Evolutionary conservation across 805 yeast species (phyloP).

Genomic region (Yarrowia keelungensis): DNA sequence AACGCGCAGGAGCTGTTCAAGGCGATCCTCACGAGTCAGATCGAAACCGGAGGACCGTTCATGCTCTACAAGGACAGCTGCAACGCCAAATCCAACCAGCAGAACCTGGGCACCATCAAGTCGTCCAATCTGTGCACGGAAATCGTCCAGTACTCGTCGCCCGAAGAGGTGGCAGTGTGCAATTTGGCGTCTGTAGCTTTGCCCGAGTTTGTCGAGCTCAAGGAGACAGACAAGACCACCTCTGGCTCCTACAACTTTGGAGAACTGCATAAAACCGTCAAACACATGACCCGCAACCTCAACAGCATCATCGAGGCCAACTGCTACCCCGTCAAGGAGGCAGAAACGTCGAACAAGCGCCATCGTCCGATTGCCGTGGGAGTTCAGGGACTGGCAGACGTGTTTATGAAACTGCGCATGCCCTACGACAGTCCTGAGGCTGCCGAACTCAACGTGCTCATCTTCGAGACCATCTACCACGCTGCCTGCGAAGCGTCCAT

Average conservation of each 20-base stretch:
- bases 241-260: constrained; percentile 63
- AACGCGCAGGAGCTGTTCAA: constrained; percentile 89
- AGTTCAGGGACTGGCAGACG: constrained; percentile 93
- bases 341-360: constrained; percentile 70
- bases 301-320: constrained; percentile 83
- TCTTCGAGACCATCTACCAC: constrained; percentile 94
- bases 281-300: constrained; percentile 76
- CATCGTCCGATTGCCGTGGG: constrained; percentile 93
- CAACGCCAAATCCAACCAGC: constrained; percentile 82
- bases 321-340: constrained; percentile 76
- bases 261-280: constrained; percentile 72
- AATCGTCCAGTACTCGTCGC: constrained; percentile 84
- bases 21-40: constrained; percentile 84
- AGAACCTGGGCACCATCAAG: constrained; percentile 86
- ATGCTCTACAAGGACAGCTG: constrained; percentile 95
- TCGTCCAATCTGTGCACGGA: constrained; percentile 94
- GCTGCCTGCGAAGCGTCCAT: constrained; percentile 84
- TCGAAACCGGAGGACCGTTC: constrained; percentile 94
- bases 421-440: constrained; percentile 87
- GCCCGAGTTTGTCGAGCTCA: constrained; percentile 69
- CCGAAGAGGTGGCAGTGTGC: constrained; percentile 91
- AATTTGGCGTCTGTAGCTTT: constrained; percentile 90
- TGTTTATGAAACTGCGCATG: constrained; percentile 71
- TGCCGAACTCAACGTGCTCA: constrained; percentile 69
- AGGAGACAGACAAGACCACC: constrained; percentile 50